phyloP scores from a whole-genome alignment of 106 monocot species.

The Platanthera guangdongensis region DNA sequence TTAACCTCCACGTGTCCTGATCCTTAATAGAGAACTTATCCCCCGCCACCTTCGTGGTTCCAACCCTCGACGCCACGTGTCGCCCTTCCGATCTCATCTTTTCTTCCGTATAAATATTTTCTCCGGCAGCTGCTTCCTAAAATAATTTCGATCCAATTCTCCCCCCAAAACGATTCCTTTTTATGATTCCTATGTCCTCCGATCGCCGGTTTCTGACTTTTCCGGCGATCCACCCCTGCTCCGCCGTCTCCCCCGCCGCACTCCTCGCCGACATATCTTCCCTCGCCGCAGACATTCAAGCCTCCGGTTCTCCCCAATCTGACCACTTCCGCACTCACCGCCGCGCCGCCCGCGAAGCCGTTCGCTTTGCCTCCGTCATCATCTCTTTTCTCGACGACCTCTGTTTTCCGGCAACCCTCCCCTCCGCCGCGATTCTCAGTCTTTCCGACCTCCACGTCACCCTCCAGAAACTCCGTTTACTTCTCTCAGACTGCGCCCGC shows the following conservation, averaged over 20 bases:
- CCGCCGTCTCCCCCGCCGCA: constrained; percentile 23
- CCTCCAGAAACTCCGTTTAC: constrained; percentile 44
- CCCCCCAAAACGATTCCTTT: too few relatives aligned
- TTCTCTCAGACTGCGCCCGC: constrained; percentile 41
- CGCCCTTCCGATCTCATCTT: too few relatives aligned
- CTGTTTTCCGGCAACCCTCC: constrained; percentile 16
- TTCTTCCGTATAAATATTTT: too few relatives aligned
- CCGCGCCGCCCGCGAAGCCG: constrained; percentile 23
- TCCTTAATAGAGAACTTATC: too few relatives aligned
- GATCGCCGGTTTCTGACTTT: constrained; percentile 38
- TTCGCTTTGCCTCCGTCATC: constrained; percentile 14
- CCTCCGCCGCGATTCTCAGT: constrained; percentile 19
- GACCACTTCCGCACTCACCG: constrained; percentile 16
- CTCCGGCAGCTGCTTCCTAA: background rate
- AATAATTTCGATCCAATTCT: background rate
- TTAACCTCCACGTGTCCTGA: too few relatives aligned
- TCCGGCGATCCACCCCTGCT: constrained; percentile 44
- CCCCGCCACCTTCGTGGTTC: too few relatives aligned
- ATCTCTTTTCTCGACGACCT: constrained; percentile 34
- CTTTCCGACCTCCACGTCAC: constrained; percentile 66
- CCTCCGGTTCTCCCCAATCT: background rate
- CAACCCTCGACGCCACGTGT: too few relatives aligned
- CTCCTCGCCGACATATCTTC: constrained; percentile 34
- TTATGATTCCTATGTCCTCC: background rate
- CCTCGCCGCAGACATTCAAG: constrained; percentile 21